Conservation (phyloP, 2,329 filamentous ascomycete species). For the Chrysoporthe austroafricana region DNA sequence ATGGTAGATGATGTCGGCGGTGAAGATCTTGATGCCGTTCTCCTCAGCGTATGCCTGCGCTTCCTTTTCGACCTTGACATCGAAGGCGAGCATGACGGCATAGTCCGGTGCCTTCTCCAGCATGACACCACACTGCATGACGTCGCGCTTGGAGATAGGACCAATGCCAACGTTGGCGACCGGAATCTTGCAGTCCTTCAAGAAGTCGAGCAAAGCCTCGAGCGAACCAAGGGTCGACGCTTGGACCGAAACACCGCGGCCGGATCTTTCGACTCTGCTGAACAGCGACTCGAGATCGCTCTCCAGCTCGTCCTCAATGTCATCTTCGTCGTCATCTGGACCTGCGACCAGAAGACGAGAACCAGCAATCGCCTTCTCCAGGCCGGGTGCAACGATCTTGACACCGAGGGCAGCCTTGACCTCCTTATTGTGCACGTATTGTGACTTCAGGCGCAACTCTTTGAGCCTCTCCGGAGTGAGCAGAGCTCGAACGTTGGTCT, state of each 20-base stretch:
- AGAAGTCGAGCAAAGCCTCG: constrained; percentile 93
- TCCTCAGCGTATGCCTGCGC: constrained; percentile 89
- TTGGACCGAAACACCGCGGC: constrained; percentile 94
- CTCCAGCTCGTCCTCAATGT: constrained; percentile 96
- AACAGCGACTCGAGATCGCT: constrained; percentile 89
- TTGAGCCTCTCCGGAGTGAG: constrained; percentile 91
- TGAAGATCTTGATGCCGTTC: constrained; percentile 96
- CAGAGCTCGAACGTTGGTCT: constrained; percentile 92
- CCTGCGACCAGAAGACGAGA: constrained; percentile 93
- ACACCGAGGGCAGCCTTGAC: constrained; percentile 98
- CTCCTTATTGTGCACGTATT: constrained; percentile 98
- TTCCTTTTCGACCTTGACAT: constrained; percentile 99
- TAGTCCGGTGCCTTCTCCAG: constrained; percentile 92
- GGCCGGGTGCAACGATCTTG: constrained; percentile 95
- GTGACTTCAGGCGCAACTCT: constrained; percentile 91
- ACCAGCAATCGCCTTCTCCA: constrained; percentile 94
- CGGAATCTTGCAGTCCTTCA: constrained; percentile 94
- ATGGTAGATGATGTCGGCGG: constrained; percentile 98
- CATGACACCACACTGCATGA: constrained; percentile 95
- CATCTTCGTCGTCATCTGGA: constrained; percentile 93
- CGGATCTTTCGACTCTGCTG: constrained; percentile 87
- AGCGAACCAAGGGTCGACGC: constrained; percentile 96
- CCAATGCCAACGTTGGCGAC: constrained; percentile 97
- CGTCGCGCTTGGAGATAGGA: constrained; percentile 96
- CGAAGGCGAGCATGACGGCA: constrained; percentile 99